Percentiles rank a stretch among this genome's conserved stretches.
Evolutionary conservation across 2,329 filamentous ascomycete genomes (phyloP).

Genomic region (Penicillium sclerotiorum): DNA sequence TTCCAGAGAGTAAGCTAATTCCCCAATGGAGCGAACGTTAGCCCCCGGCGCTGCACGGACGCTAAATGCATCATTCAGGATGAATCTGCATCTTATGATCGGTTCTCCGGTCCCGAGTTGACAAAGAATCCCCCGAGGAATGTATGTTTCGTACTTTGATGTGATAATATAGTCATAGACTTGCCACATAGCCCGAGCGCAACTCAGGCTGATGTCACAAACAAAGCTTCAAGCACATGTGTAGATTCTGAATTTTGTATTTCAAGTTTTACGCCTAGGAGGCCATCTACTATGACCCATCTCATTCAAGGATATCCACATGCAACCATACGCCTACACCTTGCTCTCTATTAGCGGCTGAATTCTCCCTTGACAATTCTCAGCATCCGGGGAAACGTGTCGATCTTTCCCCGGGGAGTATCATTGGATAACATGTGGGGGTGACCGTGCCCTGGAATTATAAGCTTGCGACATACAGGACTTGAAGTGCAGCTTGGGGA

Average conservation of each 20-base stretch:
- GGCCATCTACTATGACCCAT: not conserved
- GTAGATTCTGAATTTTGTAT: no score
- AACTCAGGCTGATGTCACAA: not conserved
- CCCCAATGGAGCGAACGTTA: not conserved
- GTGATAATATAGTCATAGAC: not conserved
- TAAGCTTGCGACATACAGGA: no score
- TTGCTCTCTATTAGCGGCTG: not conserved
- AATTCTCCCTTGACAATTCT: not conserved
- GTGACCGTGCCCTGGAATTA: not conserved
- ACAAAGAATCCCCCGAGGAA: not conserved
- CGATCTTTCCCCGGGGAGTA: not conserved
- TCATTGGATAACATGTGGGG: not conserved
- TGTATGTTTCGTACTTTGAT: not conserved
- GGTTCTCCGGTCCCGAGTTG: not conserved
- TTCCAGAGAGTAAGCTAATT: not conserved
- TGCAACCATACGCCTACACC: no score
- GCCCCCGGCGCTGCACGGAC: not conserved
- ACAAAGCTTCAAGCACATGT: not conserved
- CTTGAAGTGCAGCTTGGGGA: not conserved
- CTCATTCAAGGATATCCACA: no score
- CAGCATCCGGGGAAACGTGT: constrained; percentile 1
- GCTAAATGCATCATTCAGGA: not conserved
- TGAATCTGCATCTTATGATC: not conserved
- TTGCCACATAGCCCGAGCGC: not conserved
- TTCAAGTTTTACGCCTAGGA: no score